Evolutionary conservation across 257 asterid genomes (phyloP).

Genomic region (Solanum pinnatisectum): DNA sequence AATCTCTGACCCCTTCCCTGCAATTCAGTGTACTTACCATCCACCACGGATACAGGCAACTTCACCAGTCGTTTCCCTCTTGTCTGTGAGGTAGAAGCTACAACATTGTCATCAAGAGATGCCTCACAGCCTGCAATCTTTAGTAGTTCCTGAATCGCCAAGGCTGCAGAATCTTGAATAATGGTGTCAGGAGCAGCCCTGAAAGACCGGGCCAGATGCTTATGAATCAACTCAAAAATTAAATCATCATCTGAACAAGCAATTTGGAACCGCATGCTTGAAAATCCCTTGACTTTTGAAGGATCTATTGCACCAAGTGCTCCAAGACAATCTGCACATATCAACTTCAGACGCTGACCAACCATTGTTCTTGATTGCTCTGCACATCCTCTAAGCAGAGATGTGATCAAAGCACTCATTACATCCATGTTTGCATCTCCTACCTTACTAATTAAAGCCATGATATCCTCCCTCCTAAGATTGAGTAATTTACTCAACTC

Average conservation of each 20-base stretch:
- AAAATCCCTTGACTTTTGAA: slow-evolving; percentile 69
- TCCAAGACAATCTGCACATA: slow-evolving; percentile 95
- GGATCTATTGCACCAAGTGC: slow-evolving; percentile 98
- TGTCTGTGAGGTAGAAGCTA: slow-evolving; percentile 22
- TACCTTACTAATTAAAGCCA: slow-evolving; percentile 57
- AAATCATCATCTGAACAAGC: slow-evolving; percentile 98
- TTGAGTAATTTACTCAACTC: slow-evolving; percentile 77
- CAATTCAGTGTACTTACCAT: slow-evolving; percentile 28
- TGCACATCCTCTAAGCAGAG: slow-evolving; percentile 92
- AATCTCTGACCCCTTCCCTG: slow-evolving; percentile 69
- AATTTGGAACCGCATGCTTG: slow-evolving; percentile 74
- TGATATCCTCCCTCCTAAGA: slow-evolving; percentile 59
- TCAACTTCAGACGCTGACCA: slow-evolving; percentile 83
- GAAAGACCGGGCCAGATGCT: slow-evolving; percentile 95
- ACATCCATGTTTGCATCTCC: slow-evolving; percentile 68
- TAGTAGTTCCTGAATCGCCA: slow-evolving; percentile 94
- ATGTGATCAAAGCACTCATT: slow-evolving; percentile 71
- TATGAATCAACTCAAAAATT: slow-evolving; percentile 83
- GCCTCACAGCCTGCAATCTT: slow-evolving; percentile 82
- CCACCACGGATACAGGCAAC: slow-evolving; percentile 30
- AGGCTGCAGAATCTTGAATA: slow-evolving; percentile 88
- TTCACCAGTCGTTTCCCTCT: slow-evolving; percentile 23
- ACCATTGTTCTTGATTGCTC: slow-evolving; percentile 90
- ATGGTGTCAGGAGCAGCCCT: slow-evolving; percentile 89
- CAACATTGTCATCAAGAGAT: slow-evolving; percentile 59